phyloP scores from a whole-genome alignment of 495 filamentous ascomycete genomes.

The Penicillium daleae region DNA sequence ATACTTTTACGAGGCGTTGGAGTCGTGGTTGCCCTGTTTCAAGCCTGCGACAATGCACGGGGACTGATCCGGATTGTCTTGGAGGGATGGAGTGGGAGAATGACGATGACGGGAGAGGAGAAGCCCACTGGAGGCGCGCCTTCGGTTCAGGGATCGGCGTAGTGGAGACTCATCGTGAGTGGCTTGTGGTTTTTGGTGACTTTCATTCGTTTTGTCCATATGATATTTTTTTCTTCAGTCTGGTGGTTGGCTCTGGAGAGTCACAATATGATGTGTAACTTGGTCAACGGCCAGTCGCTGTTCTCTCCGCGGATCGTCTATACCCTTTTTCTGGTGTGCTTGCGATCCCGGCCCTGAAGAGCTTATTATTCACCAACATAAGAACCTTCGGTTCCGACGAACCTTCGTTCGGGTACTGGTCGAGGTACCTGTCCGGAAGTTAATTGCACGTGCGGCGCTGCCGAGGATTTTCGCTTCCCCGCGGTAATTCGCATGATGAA shows the following conservation, averaged over 20 bases:
- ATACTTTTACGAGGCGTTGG: constrained; percentile 46
- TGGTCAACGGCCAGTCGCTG: too few species aligned
- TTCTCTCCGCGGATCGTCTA: constrained; percentile 7
- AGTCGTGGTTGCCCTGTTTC: constrained; percentile 54
- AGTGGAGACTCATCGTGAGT: background rate
- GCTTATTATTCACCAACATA: background rate
- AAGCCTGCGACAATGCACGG: background rate
- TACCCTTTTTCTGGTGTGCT: constrained; percentile 30
- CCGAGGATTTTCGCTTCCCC: constrained; percentile 24
- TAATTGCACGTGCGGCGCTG: constrained; percentile 14
- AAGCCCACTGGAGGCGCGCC: background rate
- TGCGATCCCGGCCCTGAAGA: constrained; percentile 27
- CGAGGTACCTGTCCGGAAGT: background rate
- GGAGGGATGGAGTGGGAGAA: background rate
- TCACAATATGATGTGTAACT: constrained; percentile 6
- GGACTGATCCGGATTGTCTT: background rate
- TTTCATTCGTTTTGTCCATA: background rate
- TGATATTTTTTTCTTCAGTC: background rate
- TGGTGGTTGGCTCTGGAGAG: background rate
- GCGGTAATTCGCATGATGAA: background rate
- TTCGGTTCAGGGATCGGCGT: background rate
- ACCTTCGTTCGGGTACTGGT: too few species aligned
- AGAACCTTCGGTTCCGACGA: too few species aligned
- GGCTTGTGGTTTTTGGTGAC: too few species aligned
- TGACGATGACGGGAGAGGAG: background rate